These are phyloP conservation scores for Phaeosphaeria sp. DNA, from an alignment of 2,329 filamentous ascomycete species.

Conservation along the genomic window DNA sequence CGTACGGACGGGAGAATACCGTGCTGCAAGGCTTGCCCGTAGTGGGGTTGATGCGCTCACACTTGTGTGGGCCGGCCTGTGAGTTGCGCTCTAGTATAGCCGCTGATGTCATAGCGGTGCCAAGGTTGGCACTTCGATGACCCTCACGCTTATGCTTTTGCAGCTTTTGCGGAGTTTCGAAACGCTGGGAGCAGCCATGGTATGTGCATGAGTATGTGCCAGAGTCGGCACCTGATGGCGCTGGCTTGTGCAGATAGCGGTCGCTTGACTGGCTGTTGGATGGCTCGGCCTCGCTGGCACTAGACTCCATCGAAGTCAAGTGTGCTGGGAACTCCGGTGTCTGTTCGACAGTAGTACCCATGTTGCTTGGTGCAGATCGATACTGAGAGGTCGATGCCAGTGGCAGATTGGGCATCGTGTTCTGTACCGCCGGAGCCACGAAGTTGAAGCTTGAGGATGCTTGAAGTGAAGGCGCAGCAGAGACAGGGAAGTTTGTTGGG, in stretches of 20 bases:
- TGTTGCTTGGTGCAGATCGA: slow-evolving; percentile 35
- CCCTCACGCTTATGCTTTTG: slow-evolving; percentile 97
- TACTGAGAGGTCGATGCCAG: slow-evolving; percentile 45
- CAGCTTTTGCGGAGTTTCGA: slow-evolving; percentile 83
- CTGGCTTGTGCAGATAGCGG: slow-evolving; percentile 59
- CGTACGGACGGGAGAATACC: slow-evolving; percentile 93
- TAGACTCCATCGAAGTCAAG: slow-evolving; percentile 68
- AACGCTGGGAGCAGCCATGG: slow-evolving; percentile 85
- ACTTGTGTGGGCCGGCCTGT: slow-evolving; percentile 91
- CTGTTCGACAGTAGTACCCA: slow-evolving; percentile 45
- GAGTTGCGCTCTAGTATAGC: slow-evolving; percentile 72
- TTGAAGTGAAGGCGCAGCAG: slow-evolving; percentile 36
- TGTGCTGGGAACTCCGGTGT: slow-evolving; percentile 65
- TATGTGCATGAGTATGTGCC: slow-evolving; percentile 98
- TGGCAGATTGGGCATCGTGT: slow-evolving; percentile 39
- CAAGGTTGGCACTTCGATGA: slow-evolving; percentile 66
- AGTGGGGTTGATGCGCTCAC: slow-evolving; percentile 90
- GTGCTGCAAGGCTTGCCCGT: slow-evolving; percentile 95
- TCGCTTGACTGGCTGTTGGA: slow-evolving; percentile 51
- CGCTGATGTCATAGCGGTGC: slow-evolving; percentile 58
- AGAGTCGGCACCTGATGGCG: slow-evolving; percentile 72
- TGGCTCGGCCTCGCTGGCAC: slow-evolving; percentile 59
- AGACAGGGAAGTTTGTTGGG: slow-evolving; percentile 41
- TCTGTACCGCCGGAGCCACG: slow-evolving; percentile 50
- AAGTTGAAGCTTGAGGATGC: slow-evolving; percentile 54